Evolutionary conservation across 768 basidiomycete species (phyloP).

Genomic region (Tulasnella sp.): DNA sequence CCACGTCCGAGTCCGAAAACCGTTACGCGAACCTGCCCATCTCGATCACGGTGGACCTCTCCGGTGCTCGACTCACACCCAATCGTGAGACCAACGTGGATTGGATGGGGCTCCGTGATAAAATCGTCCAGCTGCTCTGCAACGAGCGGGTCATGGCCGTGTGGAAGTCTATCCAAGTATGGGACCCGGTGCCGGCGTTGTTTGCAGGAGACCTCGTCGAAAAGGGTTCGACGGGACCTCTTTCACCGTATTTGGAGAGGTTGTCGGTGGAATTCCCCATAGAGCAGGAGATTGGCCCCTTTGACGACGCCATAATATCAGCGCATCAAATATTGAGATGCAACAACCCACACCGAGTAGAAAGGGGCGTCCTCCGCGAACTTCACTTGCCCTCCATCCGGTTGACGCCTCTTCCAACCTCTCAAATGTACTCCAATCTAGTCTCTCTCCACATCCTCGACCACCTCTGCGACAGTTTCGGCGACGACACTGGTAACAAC

Average conservation of each 20-base stretch:
- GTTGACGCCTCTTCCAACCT: background rate
- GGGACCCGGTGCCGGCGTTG: background rate
- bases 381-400: background rate
- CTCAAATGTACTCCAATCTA: background rate
- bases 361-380: background rate
- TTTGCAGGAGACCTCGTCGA: background rate
- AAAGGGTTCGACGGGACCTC: background rate
- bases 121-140: background rate
- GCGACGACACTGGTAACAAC: background rate
- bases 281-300: background rate
- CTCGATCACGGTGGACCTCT: background rate
- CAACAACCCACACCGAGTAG: background rate
- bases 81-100: background rate
- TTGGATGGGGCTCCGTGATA: background rate
- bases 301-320: background rate
- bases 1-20: background rate
- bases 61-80: background rate
- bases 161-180: background rate
- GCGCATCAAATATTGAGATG: background rate
- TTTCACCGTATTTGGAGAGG: background rate
- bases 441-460: background rate
- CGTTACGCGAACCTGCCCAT: background rate
- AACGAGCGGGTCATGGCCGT: background rate
- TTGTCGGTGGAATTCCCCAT: background rate
- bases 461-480: background rate